phyloP scores from a whole-genome alignment of 768 basidiomycete genomes.

The Roridomyces roridus region DNA sequence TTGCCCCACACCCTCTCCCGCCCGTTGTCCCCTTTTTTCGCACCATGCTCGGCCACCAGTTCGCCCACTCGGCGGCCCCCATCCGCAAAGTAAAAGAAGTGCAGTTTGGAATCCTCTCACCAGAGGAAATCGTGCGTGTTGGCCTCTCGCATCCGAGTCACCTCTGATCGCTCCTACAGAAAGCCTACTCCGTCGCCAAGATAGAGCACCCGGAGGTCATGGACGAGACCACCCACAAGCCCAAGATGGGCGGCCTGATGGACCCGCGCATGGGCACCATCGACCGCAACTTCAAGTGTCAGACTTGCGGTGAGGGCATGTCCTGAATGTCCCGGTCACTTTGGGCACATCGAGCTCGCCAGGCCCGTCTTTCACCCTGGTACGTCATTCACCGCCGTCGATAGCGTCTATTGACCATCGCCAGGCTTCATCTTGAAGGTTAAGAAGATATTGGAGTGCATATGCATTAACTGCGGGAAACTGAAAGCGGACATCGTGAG shows the following conservation, averaged over 20 bases:
- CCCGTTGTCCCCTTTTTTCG: constrained; percentile 14
- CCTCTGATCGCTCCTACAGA: constrained; percentile 55
- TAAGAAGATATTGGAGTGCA: constrained; percentile 99
- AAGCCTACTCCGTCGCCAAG: constrained; percentile 98
- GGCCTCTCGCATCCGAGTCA: constrained; percentile 23
- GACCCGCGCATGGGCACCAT: constrained; percentile 99
- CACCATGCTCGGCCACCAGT: constrained; percentile 86
- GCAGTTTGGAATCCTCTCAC: constrained; percentile 97
- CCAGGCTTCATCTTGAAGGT: constrained; percentile 97
- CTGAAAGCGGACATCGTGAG: constrained; percentile 98
- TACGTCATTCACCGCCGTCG: constrained; percentile 42
- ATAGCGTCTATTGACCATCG: constrained; percentile 11
- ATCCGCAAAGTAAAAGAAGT: constrained; percentile 97
- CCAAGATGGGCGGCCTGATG: constrained; percentile 94
- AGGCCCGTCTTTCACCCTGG: constrained; percentile 98
- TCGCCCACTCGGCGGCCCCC: constrained; percentile 92
- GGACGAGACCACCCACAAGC: constrained; percentile 91
- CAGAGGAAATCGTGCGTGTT: constrained; percentile 92
- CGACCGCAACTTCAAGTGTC: constrained; percentile 97
- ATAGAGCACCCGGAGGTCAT: constrained; percentile 99
- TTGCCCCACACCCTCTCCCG: constrained; percentile 12
- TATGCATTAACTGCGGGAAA: constrained; percentile 98
- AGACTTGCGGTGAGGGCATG: constrained; percentile 99
- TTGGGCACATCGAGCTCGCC: constrained; percentile 97
- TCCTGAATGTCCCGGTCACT: constrained; percentile 99